phyloP scores from a whole-genome alignment of 768 basidiomycete species.

The Amanita polypyramis region DNA sequence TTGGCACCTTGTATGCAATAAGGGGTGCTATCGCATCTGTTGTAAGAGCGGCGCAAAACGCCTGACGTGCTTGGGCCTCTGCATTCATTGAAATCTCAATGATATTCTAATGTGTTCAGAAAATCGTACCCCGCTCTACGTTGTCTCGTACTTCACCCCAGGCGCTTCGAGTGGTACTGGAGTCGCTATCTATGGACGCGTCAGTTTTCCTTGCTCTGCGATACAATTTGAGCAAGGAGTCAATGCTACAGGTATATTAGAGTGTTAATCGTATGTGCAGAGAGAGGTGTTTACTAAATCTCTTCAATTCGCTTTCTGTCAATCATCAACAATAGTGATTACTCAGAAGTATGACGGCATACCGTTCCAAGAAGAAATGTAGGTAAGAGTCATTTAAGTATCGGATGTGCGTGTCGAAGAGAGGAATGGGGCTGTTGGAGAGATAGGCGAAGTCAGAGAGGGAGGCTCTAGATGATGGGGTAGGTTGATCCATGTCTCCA shows the following conservation, averaged over 20 bases:
- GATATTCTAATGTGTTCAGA: constrained; percentile 6
- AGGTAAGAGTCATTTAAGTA: constrained; percentile 70
- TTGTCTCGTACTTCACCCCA: constrained; percentile 86
- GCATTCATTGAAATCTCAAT: constrained; percentile 7
- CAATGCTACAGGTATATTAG: constrained; percentile 38
- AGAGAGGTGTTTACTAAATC: constrained; percentile 41
- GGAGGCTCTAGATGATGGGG: constrained; percentile 29
- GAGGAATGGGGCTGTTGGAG: constrained; percentile 46
- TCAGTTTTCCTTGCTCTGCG: constrained; percentile 64
- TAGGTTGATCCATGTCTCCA: constrained; percentile 21
- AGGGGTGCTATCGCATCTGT: constrained; percentile 68
- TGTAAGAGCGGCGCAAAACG: constrained; percentile 62
- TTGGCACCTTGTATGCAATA: constrained; percentile 46
- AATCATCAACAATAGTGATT: constrained; percentile 13
- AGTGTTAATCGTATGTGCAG: neutral
- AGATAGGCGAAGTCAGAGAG: constrained; percentile 22
- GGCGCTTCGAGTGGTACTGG: constrained; percentile 54
- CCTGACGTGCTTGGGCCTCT: constrained; percentile 79
- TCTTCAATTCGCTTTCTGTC: constrained; percentile 78
- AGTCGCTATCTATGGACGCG: constrained; percentile 52
- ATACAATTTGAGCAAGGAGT: constrained; percentile 64
- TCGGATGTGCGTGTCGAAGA: constrained; percentile 65
- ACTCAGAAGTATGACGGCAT: constrained; percentile 12
- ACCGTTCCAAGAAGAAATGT: constrained; percentile 82
- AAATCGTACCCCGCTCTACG: constrained; percentile 58